Percentiles rank a stretch among this genome's conserved stretches.
Conservation (phyloP, 345 rosid genomes). For the Eutrema japonicum region DNA sequence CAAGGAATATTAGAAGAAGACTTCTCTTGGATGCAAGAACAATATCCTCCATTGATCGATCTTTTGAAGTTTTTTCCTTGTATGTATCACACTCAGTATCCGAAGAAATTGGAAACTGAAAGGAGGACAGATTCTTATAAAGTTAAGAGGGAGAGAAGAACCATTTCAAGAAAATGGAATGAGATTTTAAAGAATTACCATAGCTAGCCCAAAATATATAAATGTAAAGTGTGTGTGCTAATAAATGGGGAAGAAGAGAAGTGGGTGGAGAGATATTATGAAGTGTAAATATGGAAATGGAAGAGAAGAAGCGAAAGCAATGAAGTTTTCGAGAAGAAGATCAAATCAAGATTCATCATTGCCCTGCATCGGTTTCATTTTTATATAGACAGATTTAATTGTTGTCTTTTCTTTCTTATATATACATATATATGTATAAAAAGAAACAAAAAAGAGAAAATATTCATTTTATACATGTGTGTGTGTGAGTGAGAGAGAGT, state of each 20-base stretch:
- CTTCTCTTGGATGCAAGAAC: constrained; percentile 31
- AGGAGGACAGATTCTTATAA: constrained; percentile 23
- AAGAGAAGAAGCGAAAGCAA: constrained; percentile 44
- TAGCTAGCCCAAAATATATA: constrained; percentile 33
- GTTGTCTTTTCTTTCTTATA: constrained; percentile 33
- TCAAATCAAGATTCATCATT: constrained; percentile 46
- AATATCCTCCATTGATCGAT: constrained; percentile 32
- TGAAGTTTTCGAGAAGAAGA: constrained; percentile 42
- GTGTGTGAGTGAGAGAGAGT: constrained; percentile 1
- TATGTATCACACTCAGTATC: constrained; percentile 55
- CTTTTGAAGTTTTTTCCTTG: constrained; percentile 37
- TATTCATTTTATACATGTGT: constrained; percentile 53
- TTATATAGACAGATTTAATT: constrained; percentile 32
- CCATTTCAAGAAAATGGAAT: constrained; percentile 40
- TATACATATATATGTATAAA: too few relatives aligned
- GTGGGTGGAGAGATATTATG: constrained; percentile 64
- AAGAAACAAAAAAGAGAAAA: constrained; percentile 5
- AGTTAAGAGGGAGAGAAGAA: constrained; percentile 16
- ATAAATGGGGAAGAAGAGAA: constrained; percentile 57
- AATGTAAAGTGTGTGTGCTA: constrained; percentile 32
- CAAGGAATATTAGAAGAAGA: constrained; percentile 30
- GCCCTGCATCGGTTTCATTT: constrained; percentile 35
- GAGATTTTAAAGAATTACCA: constrained; percentile 22
- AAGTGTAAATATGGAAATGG: constrained; percentile 47
- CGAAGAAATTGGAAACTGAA: constrained; percentile 31